These are phyloP conservation scores for Melocanna baccifera DNA, from an alignment of 176 grass and related monocot genomes.

Conservation along the genomic window DNA sequence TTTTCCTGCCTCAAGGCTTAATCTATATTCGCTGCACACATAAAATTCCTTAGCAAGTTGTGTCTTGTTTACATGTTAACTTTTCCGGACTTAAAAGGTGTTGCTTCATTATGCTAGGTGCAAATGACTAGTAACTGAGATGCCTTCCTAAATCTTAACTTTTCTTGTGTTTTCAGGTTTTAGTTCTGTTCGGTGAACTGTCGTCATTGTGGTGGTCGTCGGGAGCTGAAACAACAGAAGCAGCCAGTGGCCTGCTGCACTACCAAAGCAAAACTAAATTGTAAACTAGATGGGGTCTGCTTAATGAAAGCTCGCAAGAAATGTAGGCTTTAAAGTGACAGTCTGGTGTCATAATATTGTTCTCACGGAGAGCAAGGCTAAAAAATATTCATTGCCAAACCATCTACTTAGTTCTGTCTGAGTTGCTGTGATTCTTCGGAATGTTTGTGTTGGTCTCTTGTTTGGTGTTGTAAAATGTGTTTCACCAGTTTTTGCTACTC, in stretches of 20 bases:
- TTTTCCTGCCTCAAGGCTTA: neutral
- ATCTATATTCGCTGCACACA: neutral
- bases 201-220: neutral
- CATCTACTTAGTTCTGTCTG: neutral
- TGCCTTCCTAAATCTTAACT: neutral
- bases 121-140: neutral
- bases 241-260: neutral
- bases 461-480: slow-evolving; percentile 35
- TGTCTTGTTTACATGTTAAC: neutral
- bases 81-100: neutral
- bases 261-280: slow-evolving; percentile 1
- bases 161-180: slow-evolving; percentile 14
- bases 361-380: slow-evolving; percentile 6
- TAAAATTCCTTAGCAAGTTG: neutral
- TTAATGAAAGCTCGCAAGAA: neutral
- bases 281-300: neutral
- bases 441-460: slow-evolving; percentile 1
- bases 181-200: neutral
- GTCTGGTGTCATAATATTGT: slow-evolving; percentile 9
- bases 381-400: neutral
- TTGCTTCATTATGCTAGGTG: neutral
- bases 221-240: slow-evolving; percentile 4
- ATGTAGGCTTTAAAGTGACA: slow-evolving; percentile 24
- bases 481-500: slow-evolving; percentile 7
- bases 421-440: neutral